These are phyloP conservation scores for Polyporus tsugae DNA, from an alignment of 1,284 basidiomycete species.

Conservation along the genomic window DNA sequence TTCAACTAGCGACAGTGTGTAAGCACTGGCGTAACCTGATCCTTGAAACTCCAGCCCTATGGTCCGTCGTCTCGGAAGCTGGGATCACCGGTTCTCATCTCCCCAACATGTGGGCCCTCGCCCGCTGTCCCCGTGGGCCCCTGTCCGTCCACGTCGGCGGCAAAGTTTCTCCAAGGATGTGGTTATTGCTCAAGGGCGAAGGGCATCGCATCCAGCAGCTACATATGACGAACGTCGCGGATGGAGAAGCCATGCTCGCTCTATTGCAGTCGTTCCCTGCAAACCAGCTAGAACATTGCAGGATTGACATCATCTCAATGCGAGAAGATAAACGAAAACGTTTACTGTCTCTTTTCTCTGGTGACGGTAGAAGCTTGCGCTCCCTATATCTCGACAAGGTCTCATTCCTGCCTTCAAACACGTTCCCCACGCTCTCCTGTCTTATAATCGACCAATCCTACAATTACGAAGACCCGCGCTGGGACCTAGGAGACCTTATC, in stretches of 20 bases:
- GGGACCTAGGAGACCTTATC: background rate
- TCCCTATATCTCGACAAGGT: background rate
- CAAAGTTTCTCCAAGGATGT: background rate
- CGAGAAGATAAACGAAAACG: background rate
- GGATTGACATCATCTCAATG: background rate
- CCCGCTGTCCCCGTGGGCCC: background rate
- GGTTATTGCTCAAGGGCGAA: background rate
- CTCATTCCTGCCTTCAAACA: background rate
- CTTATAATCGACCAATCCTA: background rate
- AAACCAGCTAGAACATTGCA: background rate
- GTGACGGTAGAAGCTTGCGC: background rate
- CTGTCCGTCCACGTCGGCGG: background rate
- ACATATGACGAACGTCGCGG: background rate
- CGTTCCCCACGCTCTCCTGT: background rate
- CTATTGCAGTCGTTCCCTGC: background rate
- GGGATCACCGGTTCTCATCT: background rate
- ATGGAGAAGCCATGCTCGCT: background rate
- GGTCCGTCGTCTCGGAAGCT: background rate
- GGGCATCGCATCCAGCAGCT: background rate
- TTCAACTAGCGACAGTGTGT: background rate
- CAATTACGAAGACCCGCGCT: background rate
- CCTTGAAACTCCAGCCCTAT: background rate
- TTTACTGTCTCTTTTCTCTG: background rate
- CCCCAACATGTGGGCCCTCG: background rate
- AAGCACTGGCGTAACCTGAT: background rate